phyloP scores from a whole-genome alignment of 495 filamentous ascomycete species.

The Penicillium desertorum region DNA sequence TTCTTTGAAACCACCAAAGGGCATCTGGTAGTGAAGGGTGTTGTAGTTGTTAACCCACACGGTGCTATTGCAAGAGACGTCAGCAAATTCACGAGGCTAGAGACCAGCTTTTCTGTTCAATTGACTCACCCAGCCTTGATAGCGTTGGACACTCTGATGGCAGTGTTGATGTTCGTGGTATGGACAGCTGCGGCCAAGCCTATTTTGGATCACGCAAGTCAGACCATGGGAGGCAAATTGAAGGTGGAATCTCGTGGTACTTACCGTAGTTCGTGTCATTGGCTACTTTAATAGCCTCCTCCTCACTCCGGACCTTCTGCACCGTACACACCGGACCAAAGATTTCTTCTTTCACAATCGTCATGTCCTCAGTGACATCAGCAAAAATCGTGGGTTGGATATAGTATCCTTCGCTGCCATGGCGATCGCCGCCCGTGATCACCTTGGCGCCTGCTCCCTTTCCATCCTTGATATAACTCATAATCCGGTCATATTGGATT shows the following conservation, averaged over 20 bases:
- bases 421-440: conserved; percentile 71
- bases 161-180: conserved; percentile 80
- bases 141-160: conserved; percentile 69
- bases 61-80: conserved; percentile 40
- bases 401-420: conserved; percentile 79
- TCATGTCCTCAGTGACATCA: conserved; percentile 76
- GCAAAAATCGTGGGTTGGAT: conserved; percentile 90
- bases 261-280: conserved; percentile 69
- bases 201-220: neutral
- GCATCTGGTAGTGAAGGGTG: conserved; percentile 58
- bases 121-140: conserved; percentile 60
- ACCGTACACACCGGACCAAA: conserved; percentile 87
- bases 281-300: conserved; percentile 67
- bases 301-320: conserved; percentile 74
- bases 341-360: conserved; percentile 90
- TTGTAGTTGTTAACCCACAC: conserved; percentile 89
- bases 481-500: conserved; percentile 82
- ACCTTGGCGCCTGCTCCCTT: conserved; percentile 75
- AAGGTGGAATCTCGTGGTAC: neutral
- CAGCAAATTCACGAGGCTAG: neutral
- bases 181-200: conserved; percentile 75
- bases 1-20: conserved; percentile 89
- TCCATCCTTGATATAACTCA: conserved; percentile 81
- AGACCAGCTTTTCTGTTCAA: neutral
- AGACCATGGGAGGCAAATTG: neutral